A percentile compares a stretch with the other conserved stretches of the same genome.
These are phyloP conservation scores for Parafenestella ontariensis DNA, from an alignment of 2,329 filamentous ascomycete species.

Conservation along the genomic window DNA sequence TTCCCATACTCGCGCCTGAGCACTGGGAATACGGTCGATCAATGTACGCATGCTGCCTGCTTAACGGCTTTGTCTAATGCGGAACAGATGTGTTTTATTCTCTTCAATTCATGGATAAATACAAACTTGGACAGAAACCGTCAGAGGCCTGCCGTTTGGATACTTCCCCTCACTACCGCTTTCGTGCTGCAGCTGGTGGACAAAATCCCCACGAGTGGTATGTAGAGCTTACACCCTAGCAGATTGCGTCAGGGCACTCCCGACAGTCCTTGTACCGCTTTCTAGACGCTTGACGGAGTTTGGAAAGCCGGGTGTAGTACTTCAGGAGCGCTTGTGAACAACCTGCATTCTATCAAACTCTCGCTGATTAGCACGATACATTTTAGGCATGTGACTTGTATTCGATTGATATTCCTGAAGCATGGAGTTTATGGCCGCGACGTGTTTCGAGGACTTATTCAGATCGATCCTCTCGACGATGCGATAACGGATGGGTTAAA, in stretches of 20 bases:
- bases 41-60: not conserved
- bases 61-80: not conserved
- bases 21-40: not conserved
- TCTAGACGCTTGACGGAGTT: not conserved
- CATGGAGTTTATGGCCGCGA: not conserved
- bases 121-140: not conserved
- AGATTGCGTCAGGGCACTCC: not conserved
- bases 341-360: not conserved
- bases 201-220: slow-evolving; percentile 2
- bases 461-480: slow-evolving; percentile 9
- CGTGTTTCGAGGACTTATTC: not conserved
- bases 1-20: slow-evolving; percentile 1
- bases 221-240: not conserved
- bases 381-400: slow-evolving; percentile 5
- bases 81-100: not conserved
- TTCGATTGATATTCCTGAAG: slow-evolving; percentile 2
- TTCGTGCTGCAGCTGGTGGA: not conserved
- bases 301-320: not conserved
- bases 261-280: not conserved
- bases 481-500: slow-evolving; percentile 2
- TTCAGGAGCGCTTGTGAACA: not conserved
- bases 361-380: not conserved
- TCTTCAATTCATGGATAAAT: slow-evolving; percentile 9
- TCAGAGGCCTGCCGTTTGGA: not conserved
- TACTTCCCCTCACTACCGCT: not conserved